A percentile compares a stretch with the other conserved stretches of the same genome.
Evolutionary conservation across 1,284 basidiomycete genomes (phyloP).

Genomic region (Vanrija humicola): DNA sequence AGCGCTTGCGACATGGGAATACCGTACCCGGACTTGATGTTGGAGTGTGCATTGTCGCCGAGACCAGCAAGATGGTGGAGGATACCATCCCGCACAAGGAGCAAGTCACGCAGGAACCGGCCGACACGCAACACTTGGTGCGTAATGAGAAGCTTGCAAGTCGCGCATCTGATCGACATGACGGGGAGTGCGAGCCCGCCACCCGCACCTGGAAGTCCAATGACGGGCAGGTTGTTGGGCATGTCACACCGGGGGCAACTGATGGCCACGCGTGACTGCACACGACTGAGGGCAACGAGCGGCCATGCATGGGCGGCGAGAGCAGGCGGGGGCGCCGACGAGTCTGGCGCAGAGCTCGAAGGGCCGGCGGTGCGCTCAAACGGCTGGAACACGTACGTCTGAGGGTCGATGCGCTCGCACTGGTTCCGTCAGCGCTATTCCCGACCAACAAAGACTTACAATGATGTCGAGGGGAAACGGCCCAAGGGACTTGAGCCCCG

Average conservation of each 20-base stretch:
- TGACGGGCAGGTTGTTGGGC: neutral
- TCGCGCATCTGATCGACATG: constrained; percentile 3
- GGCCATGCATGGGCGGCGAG: constrained; percentile 1
- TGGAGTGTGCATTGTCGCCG: neutral
- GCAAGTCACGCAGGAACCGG: constrained; percentile 62
- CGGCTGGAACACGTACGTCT: constrained; percentile 12
- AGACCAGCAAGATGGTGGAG: constrained; percentile 2
- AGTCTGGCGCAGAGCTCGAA: neutral
- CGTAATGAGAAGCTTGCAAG: constrained; percentile 9
- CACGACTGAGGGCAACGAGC: constrained; percentile 10
- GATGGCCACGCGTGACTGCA: constrained; percentile 1
- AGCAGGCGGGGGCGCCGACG: neutral
- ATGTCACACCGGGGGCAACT: constrained; percentile 14
- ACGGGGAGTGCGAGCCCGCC: constrained; percentile 10
- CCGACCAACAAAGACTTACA: constrained; percentile 3
- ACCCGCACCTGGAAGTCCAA: constrained; percentile 1
- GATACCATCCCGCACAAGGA: constrained; percentile 25
- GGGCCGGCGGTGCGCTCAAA: neutral
- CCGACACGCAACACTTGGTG: constrained; percentile 26
- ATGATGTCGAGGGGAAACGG: constrained; percentile 18
- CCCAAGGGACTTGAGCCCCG: constrained; percentile 6
- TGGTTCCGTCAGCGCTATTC: neutral
- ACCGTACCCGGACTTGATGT: neutral
- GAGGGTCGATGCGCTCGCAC: constrained; percentile 8
- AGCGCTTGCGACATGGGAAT: neutral